Percentiles rank a stretch among this genome's conserved stretches.
Evolutionary conservation across 306 rosid genomes (phyloP).

Genomic region (Lotus japonicus): DNA sequence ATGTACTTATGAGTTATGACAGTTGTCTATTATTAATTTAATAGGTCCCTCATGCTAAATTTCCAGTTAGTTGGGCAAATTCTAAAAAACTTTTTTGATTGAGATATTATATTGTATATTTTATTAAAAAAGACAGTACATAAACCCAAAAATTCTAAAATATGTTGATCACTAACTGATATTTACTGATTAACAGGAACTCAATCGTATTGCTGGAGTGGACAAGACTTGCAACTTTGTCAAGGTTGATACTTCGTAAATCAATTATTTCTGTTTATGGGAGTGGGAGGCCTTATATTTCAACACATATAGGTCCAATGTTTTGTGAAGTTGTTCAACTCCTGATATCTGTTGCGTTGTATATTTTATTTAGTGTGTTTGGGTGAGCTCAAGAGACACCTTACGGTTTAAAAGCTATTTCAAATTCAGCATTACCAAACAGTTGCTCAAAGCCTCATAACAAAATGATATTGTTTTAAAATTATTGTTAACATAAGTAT

Average conservation of each 20-base stretch:
- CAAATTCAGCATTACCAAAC: not conserved
- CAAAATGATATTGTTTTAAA: not conserved
- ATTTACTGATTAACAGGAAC: constrained; percentile 42
- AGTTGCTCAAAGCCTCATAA: not conserved
- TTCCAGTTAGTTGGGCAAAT: not conserved
- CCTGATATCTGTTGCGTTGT: not conserved
- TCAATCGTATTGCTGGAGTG: constrained; percentile 55
- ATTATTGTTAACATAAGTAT: not conserved
- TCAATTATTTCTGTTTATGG: not conserved
- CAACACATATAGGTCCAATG: not conserved
- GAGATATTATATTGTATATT: not conserved
- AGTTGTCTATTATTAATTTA: not conserved
- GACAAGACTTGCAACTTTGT: constrained; percentile 72
- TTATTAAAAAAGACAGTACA: not conserved
- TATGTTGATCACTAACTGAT: not conserved
- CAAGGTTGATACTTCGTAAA: constrained; percentile 50
- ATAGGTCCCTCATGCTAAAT: not conserved
- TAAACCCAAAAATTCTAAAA: not conserved
- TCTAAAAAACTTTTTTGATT: not conserved
- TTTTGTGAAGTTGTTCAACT: not conserved
- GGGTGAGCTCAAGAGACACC: not conserved
- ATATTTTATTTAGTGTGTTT: not conserved
- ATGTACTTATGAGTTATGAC: not conserved
- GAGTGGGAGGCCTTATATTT: not conserved
- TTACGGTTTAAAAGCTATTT: not conserved